A percentile compares a stretch with the other conserved stretches of the same genome.
Evolutionary conservation across 2,329 filamentous ascomycete genomes (phyloP).

Genomic region (Scedosporium aurantiacum): DNA sequence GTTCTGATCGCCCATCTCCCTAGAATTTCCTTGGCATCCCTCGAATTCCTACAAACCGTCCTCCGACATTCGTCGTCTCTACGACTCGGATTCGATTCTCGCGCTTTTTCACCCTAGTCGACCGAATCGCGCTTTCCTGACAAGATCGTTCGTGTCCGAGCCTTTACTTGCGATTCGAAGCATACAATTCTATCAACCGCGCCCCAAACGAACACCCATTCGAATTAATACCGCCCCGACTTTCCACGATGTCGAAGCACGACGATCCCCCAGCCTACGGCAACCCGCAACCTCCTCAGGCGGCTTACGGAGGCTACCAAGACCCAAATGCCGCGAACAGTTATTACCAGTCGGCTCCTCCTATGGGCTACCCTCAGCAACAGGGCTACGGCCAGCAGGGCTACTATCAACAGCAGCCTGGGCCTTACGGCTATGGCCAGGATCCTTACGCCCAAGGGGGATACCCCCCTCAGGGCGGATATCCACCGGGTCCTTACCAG

Average conservation of each 20-base stretch:
- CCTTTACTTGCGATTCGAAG: not conserved
- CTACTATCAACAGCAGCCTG: slow-evolving; percentile 17
- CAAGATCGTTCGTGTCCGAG: not conserved
- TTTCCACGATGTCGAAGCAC: slow-evolving; percentile 29
- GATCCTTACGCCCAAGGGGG: slow-evolving; percentile 17
- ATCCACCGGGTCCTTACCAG: slow-evolving; percentile 24
- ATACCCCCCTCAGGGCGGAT: slow-evolving; percentile 25
- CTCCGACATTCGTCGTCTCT: no score
- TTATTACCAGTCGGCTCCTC: slow-evolving; percentile 15
- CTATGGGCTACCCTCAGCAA: slow-evolving; percentile 13
- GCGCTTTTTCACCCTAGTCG: no score
- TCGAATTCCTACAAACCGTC: no score
- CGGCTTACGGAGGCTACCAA: slow-evolving; percentile 32
- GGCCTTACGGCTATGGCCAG: slow-evolving; percentile 19
- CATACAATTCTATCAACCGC: not conserved
- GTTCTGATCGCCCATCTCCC: no score
- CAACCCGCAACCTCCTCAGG: slow-evolving; percentile 26
- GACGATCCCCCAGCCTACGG: slow-evolving; percentile 40
- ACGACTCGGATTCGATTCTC: no score
- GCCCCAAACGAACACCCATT: not conserved
- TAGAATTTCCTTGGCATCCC: no score
- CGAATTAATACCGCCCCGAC: not conserved
- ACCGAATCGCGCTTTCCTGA: no score
- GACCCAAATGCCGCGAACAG: slow-evolving; percentile 19
- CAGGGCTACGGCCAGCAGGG: slow-evolving; percentile 28